phyloP scores from a whole-genome alignment of 176 grass and related monocot species.

The Zoysia japonica region DNA sequence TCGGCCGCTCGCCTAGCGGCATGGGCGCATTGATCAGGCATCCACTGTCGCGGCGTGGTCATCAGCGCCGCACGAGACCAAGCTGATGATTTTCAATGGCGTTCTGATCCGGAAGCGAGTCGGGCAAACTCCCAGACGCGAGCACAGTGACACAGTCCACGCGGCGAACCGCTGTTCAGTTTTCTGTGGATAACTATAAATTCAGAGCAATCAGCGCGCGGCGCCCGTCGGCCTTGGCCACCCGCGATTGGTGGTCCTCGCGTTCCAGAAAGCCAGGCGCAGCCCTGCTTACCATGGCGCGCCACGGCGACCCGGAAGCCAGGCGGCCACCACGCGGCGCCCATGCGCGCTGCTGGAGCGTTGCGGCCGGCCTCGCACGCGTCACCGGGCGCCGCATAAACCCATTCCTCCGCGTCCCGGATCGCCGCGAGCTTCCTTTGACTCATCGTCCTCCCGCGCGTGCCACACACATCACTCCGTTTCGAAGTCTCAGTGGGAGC shows the following conservation, averaged over 20 bases:
- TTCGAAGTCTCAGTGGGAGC: not conserved
- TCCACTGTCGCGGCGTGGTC: not conserved
- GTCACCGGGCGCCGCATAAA: constrained; percentile 33
- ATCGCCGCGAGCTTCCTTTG: constrained; percentile 31
- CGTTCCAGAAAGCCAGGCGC: constrained; percentile 5
- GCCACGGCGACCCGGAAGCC: not conserved
- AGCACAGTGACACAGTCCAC: too few relatives aligned
- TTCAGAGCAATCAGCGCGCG: not conserved
- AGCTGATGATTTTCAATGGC: not conserved
- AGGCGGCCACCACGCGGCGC: constrained; percentile 34
- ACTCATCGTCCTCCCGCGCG: not conserved
- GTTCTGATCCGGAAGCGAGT: not conserved
- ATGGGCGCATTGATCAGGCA: not conserved
- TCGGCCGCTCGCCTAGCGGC: not conserved
- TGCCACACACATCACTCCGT: not conserved
- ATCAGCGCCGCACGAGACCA: not conserved
- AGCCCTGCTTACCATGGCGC: not conserved
- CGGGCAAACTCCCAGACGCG: too few relatives aligned
- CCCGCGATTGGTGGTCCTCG: not conserved
- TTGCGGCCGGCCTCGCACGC: not conserved
- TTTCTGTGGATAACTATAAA: not conserved
- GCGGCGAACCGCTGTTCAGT: not conserved
- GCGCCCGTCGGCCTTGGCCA: not conserved
- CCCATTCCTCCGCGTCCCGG: constrained; percentile 14
- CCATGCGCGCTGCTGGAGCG: constrained; percentile 26